Base-by-base conservation (phyloP, 306 rosid species). In the Ormosia semicastrata region DNA sequence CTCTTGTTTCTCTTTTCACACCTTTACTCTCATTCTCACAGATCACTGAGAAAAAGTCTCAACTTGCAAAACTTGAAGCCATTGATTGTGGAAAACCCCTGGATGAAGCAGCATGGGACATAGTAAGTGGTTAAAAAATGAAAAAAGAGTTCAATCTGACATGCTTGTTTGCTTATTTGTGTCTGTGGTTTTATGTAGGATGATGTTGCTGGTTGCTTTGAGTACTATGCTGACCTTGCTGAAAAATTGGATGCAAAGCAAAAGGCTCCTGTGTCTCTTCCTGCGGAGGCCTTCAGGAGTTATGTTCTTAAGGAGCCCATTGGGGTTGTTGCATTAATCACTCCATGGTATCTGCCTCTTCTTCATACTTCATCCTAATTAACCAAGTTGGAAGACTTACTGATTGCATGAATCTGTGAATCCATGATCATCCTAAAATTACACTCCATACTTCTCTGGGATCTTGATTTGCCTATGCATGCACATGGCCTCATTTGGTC, bases 171-270 rank as follows among this genome's bases (percentile, higher is more conserved):
- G 24, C 59, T 65, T 71, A 72, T 66, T 71, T 59, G 9, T 33
- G 32, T 72, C 6, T 54, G n/a, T 29, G 30, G 0, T 78, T 43
- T 79, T 17, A 46, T 87, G 76, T 87, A 93, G 99, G 99, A 95
- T 62, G 99, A 95, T 84, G 99, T 95, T 85, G 94, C 97, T 17
- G 99, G 98, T 82, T 95, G 99, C 79, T 95, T 95, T 52, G 98
- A 95, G 52, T 95, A 88, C 86, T 95, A 93, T 49, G 99, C 99
- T 15, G 99, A 92, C 65, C 97, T 95, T 47, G 99, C 99, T 15
- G 99, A 95, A 80, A 92, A 94, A 49, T 85, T 95, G 89, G 99
- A 93, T 80, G 85, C 86, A 2, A 88, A 91, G 84, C 96, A 93
- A 84, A 95, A 93, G 59, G 85, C 90, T 33, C 90, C 97, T 3